Evolutionary conservation across 768 basidiomycete genomes (phyloP), one percentile per base, ranked within the genome.

Genomic region (Lentinula sp.): DNA sequence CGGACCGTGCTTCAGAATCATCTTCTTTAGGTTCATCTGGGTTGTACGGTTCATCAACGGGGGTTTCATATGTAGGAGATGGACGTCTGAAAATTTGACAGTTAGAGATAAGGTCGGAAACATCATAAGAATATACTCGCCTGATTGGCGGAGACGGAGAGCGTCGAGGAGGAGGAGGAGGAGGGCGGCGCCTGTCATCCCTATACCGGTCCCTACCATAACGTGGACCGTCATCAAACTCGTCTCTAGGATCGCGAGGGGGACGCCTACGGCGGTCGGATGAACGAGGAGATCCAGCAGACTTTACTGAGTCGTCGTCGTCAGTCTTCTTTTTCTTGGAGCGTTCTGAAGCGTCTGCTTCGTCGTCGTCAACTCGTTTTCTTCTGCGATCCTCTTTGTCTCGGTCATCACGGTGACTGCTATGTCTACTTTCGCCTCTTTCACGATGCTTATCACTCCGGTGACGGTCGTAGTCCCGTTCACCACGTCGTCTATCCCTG

Each of bases 1-100:
- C 93, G 68, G 97, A 98, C 74, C 97, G 90, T 70, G 93, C 90
- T 85, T 98, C 97, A 60, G 93, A 95, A 71, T 98, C 96, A 71
- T 98, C 94, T 74, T 95, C 93, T 68, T 89, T 90, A 6, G 90
- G 88, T 65, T 98, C 94, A 66, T 96, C 93, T 35, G 88, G 87
- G 65, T 89, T 90, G 71, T 87, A 89, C 20, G 78, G 79, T 66
- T 93, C 91, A 39, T 87, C 82, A 33, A 75, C 74, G 32, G 83
- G 81, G 18, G 81, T 78, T 46, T 90, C 89, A 66, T 91, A 90
- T 33, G 80, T 79, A 20, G 90, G 88, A 16, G 91, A 90, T 39
- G 81, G 79, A 59, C 91, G 84, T 67, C 90, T 91, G 62, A 46
- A 52, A 59, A 41, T 51, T 20, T 50, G 48, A n/a, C 16, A n/a